These are phyloP conservation scores for Pyrus communis DNA, from an alignment of 306 rosid genomes.

Conservation along the genomic window DNA sequence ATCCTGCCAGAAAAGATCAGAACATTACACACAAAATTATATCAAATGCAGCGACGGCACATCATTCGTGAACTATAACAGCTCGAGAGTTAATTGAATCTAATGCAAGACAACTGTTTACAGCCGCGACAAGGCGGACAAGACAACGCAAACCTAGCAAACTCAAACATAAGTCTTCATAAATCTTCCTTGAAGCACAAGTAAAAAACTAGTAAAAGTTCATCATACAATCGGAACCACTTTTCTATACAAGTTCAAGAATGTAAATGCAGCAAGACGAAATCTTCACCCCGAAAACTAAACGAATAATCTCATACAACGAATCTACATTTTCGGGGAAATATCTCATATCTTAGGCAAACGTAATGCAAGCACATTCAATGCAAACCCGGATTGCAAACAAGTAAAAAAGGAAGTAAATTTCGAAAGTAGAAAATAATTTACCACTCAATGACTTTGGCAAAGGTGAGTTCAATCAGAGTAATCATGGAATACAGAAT, in stretches of 20 bases:
- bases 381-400: not conserved
- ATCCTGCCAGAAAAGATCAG: conserved; percentile 47
- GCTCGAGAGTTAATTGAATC: not conserved
- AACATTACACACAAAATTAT: not conserved
- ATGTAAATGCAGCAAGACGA: not conserved
- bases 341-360: not conserved
- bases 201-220: not conserved
- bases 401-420: not conserved
- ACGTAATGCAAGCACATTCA: not conserved
- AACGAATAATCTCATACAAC: not conserved
- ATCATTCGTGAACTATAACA: not conserved
- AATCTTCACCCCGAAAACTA: not conserved
- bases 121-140: not conserved
- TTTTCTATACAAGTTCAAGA: not conserved
- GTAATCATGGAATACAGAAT: conserved; percentile 90
- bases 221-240: not conserved
- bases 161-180: not conserved
- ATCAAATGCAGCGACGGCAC: not conserved
- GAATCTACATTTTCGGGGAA: not conserved
- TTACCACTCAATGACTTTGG: conserved; percentile 81
- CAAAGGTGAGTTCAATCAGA: conserved; percentile 84
- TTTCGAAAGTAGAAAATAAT: not conserved
- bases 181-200: not conserved
- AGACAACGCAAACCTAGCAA: not conserved
- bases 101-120: not conserved